These are phyloP conservation scores for Arthrobotrys sphaeroides DNA, from an alignment of 2,329 filamentous ascomycete genomes.

Conservation along the genomic window DNA sequence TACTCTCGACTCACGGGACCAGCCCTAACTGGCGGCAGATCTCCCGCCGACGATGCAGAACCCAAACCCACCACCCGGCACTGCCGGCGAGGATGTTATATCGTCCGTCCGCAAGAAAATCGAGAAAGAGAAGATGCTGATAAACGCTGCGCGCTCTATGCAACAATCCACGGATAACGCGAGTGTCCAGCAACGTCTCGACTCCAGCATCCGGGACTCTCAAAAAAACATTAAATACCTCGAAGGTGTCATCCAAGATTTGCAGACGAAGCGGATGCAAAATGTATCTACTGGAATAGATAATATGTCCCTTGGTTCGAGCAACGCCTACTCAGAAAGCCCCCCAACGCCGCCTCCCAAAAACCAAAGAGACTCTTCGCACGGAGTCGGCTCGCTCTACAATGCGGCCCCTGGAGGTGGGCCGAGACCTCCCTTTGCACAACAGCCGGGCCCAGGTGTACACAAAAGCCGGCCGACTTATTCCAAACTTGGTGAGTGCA, in stretches of 20 bases:
- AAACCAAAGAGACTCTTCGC: conserved; percentile 40
- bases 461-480: conserved; percentile 87
- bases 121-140: conserved; percentile 93
- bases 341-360: conserved; percentile 58
- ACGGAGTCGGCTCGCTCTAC: conserved; percentile 67
- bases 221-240: conserved; percentile 94
- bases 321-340: conserved; percentile 28
- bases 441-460: conserved; percentile 72
- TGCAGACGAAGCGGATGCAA: conserved; percentile 73
- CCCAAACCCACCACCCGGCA: conserved; percentile 64
- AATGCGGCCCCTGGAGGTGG: conserved; percentile 83
- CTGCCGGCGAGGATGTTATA: conserved; percentile 26
- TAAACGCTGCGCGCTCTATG: conserved; percentile 94
- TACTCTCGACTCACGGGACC: neutral
- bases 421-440: conserved; percentile 71
- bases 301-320: conserved; percentile 13
- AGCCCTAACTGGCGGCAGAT: conserved; percentile 56
- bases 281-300: conserved; percentile 75
- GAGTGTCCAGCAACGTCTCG: conserved; percentile 85
- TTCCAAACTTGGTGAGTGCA: conserved; percentile 84
- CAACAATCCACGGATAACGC: conserved; percentile 95
- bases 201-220: conserved; percentile 92
- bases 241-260: conserved; percentile 86
- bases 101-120: conserved; percentile 86
- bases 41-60: conserved; percentile 68